A percentile compares a stretch with the other conserved stretches of the same genome.
Conservation (phyloP, 495 filamentous ascomycete genomes). For the Aspergillus homomorphus region DNA sequence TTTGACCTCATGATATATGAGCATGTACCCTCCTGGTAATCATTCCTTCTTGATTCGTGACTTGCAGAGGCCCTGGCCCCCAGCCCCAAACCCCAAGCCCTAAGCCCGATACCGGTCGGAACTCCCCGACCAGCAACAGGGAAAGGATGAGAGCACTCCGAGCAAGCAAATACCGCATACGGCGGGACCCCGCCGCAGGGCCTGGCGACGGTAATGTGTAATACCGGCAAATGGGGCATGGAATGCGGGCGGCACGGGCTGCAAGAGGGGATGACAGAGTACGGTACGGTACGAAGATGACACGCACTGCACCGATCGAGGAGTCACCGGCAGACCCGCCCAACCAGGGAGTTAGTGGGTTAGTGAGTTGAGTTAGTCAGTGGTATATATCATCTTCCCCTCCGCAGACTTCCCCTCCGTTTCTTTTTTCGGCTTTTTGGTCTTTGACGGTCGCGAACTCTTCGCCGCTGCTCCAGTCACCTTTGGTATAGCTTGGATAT, state of each 20-base stretch:
- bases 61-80: conserved; percentile 9
- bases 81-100: conserved; percentile 21
- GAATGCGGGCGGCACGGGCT: not conserved
- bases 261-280: too few relatives aligned
- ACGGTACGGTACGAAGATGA: conserved; percentile 2
- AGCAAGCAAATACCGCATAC: conserved; percentile 18
- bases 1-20: not conserved
- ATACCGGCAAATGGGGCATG: not conserved
- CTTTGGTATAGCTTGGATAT: conserved; percentile 10
- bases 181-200: conserved; percentile 17
- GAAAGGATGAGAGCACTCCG: conserved; percentile 10
- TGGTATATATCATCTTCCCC: conserved; percentile 16
- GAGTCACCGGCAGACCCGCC: conserved; percentile 16
- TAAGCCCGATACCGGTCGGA: conserved; percentile 18
- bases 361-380: too few relatives aligned
- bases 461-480: conserved; percentile 29
- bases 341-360: too few relatives aligned
- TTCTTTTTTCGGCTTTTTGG: conserved; percentile 28
- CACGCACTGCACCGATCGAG: conserved; percentile 1
- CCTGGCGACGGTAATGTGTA: conserved; percentile 7
- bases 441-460: conserved; percentile 31
- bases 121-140: not conserved
- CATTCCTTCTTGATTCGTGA: conserved; percentile 5
- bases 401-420: conserved; percentile 23
- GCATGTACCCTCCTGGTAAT: not conserved